These are phyloP conservation scores for Suillus americanus DNA, from an alignment of 768 basidiomycete species.

Conservation along the genomic window DNA sequence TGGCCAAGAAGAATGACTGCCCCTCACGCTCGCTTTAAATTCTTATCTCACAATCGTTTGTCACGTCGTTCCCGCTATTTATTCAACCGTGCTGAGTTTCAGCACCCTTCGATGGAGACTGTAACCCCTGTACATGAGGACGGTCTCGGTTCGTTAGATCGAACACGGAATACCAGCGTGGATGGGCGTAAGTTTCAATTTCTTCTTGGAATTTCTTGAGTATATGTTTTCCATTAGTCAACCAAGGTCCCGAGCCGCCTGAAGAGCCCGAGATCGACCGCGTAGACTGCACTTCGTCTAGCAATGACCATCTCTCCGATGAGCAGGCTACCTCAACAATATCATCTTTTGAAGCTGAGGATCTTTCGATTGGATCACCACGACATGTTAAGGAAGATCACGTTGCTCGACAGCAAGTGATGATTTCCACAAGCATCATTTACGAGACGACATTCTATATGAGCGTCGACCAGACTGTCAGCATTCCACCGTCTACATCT, in stretches of 20 bases:
- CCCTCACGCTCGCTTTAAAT: neutral
- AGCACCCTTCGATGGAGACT: neutral
- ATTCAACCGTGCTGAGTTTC: neutral
- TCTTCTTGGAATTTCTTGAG: neutral
- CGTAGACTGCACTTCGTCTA: neutral
- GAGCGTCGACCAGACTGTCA: neutral
- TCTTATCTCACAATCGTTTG: neutral
- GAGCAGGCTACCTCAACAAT: neutral
- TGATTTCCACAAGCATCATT: neutral
- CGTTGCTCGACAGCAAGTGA: neutral
- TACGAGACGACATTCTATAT: neutral
- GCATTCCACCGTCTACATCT: neutral
- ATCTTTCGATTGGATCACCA: neutral
- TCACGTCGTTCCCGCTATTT: neutral
- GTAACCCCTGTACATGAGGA: neutral
- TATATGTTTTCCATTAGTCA: neutral
- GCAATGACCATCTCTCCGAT: neutral
- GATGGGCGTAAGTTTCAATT: neutral
- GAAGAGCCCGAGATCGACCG: neutral
- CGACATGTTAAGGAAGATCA: neutral
- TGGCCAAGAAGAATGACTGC: neutral
- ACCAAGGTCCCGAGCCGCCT: neutral
- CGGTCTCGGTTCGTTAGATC: neutral
- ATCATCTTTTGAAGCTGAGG: neutral
- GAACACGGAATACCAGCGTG: neutral